Evolutionary conservation across 805 yeast genomes (phyloP), one percentile per base, ranked within the genome.

Genomic region (Candida cerambycidarum): DNA sequence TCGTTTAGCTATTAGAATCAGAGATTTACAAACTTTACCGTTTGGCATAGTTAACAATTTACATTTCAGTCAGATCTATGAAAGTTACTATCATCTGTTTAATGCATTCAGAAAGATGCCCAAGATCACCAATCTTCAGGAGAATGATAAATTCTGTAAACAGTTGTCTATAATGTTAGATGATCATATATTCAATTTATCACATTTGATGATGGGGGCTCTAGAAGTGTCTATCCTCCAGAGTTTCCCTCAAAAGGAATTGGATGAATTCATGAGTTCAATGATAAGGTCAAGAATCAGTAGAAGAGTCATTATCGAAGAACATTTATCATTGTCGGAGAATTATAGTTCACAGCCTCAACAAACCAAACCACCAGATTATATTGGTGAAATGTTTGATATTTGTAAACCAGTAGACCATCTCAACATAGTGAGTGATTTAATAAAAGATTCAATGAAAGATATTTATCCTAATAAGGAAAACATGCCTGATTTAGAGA

Each of bases 161-260:
- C 75, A 80, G 41, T 66, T 90, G 43, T 73, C 78, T 19, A 69
- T 75, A 24, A 76, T 89, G 48, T 67, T 92, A 51, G 89, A 84
- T 60, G 85, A 82, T 54, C 96, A 92, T 63, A 74, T 89, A 38
- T 68, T 84, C 42, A 86, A 89, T 48, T 71, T 92, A 46, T 93
- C 97, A 1, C 92, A 90, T 59, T 69, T 90, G 46, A 85, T 92
- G 73, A 86, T 89, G 89, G 98, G 98, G 1, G 89, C 95, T 1
- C 67, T 89, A 36, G 97, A 92, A 55, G 83, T 83, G 48, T 78
- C 85, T 11, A 79, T 83, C 28, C 58, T 83, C 37, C 62, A 71
- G 40, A 65, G 69, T 30, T 73, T 85, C 55, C 83, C 89, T 3
- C 82, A 79, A 44, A 63, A 69, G 1, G 69, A 82, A 35, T 64